Conservation (phyloP, 495 filamentous ascomycete genomes). For the Xylaria castorea region DNA sequence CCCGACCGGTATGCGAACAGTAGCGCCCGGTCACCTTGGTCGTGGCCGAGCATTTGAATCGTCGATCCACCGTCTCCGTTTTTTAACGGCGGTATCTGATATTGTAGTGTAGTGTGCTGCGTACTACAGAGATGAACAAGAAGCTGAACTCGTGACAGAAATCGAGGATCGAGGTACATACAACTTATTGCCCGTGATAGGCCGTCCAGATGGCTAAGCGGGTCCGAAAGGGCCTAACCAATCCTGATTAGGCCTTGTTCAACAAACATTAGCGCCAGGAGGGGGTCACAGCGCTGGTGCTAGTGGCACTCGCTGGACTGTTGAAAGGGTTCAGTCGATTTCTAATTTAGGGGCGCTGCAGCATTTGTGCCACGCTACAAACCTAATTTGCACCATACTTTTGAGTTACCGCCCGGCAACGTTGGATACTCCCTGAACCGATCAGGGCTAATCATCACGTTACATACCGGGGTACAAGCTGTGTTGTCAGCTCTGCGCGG, state of each 20-base stretch:
- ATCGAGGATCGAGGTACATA: background rate
- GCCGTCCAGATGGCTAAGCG: background rate
- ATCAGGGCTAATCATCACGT: slow-evolving; percentile 20
- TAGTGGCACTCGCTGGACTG: background rate
- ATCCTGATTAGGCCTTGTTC: slow-evolving; percentile 14
- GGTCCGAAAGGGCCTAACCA: background rate
- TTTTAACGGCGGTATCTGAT: background rate
- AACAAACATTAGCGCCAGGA: slow-evolving; percentile 15
- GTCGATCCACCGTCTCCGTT: background rate
- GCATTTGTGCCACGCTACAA: slow-evolving; percentile 14
- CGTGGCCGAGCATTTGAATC: background rate
- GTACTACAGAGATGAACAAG: background rate
- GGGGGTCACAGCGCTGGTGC: background rate
- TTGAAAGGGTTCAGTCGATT: slow-evolving; percentile 9
- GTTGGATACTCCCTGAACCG: background rate
- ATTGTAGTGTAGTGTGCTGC: background rate
- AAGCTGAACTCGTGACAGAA: background rate
- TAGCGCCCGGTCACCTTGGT: background rate
- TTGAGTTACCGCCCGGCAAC: slow-evolving; percentile 22
- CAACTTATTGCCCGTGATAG: background rate
- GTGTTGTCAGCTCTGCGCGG: slow-evolving; percentile 6
- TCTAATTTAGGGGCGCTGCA: slow-evolving; percentile 21
- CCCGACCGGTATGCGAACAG: background rate
- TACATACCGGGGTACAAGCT: slow-evolving; percentile 7
- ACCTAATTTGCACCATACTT: background rate